Base-by-base conservation (phyloP, 352 stramenopile genomes). In the Globisporangium splendens region DNA sequence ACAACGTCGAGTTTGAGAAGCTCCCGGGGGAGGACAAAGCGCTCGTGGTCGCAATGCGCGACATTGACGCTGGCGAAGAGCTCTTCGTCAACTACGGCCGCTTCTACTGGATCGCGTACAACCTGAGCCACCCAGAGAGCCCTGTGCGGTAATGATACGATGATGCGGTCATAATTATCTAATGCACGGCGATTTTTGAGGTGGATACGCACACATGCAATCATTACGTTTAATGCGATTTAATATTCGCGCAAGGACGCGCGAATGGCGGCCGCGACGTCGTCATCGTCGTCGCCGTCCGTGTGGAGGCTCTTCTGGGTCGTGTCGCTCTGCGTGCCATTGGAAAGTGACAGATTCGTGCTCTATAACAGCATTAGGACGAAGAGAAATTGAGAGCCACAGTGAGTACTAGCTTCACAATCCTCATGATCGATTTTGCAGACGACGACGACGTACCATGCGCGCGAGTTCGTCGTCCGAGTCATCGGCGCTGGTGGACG, bases 11-110 rank as follows among this genome's bases (percentile, higher is more conserved):
- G 38, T 95, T 95, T 54, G 69, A 86, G 11, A 93, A 93, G 56
- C 65, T 59, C 10, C 81, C 83, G 1, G 14, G 68, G 2, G 61
- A 83, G 15, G 58, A 72, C 24, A 71, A 73, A 20, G 85, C 85
- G 20, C 53, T 75, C 7, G 81, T 95, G 41, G 53, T 90, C 13
- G 80, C 85, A 8, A 59, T 86, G 58, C 65, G 74, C 14, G 72
- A 86, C 61, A 89, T 95, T 50, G 44, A 54, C 1, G 44, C 53
- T 0, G 78, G 66, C 33, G 81, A 92, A 52, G 85, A 95, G 64
- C 61, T 95, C 24, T 95, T 81, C 56, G 85, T 86, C 17, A 75
- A 92, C 62, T 95, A 95, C 54, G 85, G 85, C 3, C 86, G 91
- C 31, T 70, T 88, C 18, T 94, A 94, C 65, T 94, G 84, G 84